Percentiles rank a stretch among this genome's conserved stretches.
Conservation (phyloP, 2,329 filamentous ascomycete genomes). For the Neofusicoccum ribis region DNA sequence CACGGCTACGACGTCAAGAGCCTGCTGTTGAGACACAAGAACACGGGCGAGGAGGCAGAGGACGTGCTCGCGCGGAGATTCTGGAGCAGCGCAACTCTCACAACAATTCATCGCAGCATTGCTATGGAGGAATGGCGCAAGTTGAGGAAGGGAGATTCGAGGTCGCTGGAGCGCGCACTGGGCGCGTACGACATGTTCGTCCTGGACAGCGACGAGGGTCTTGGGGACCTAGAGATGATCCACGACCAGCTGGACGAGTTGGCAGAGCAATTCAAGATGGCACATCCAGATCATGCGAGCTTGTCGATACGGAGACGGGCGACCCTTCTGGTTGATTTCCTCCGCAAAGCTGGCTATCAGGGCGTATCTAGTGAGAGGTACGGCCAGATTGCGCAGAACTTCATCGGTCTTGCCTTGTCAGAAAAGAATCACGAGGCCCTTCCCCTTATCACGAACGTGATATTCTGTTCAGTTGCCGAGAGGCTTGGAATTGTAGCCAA, state of each 20-base stretch:
- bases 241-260: slow-evolving; percentile 64
- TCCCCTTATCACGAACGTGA: slow-evolving; percentile 81
- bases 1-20: slow-evolving; percentile 89
- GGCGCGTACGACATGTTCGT: slow-evolving; percentile 90
- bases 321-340: slow-evolving; percentile 65
- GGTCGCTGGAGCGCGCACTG: slow-evolving; percentile 71
- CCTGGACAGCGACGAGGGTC: slow-evolving; percentile 59
- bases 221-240: slow-evolving; percentile 70
- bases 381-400: slow-evolving; percentile 79
- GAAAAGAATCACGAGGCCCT: slow-evolving; percentile 74
- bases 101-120: slow-evolving; percentile 76
- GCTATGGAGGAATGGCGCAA: slow-evolving; percentile 77
- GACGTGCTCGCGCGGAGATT: slow-evolving; percentile 79
- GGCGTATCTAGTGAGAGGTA: slow-evolving; percentile 75
- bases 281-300: slow-evolving; percentile 54
- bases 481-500: slow-evolving; percentile 73
- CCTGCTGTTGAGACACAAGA: slow-evolving; percentile 68
- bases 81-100: slow-evolving; percentile 72
- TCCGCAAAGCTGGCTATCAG: slow-evolving; percentile 67
- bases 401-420: slow-evolving; percentile 78
- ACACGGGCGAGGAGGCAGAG: slow-evolving; percentile 58
- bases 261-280: slow-evolving; percentile 56
- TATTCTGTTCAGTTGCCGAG: slow-evolving; percentile 78
- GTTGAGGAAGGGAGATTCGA: slow-evolving; percentile 51
- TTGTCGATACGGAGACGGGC: slow-evolving; percentile 68